Percentiles rank a stretch among this genome's conserved stretches.
Conservation (phyloP, 805 yeast species). For the Lipomyces japonicus region DNA sequence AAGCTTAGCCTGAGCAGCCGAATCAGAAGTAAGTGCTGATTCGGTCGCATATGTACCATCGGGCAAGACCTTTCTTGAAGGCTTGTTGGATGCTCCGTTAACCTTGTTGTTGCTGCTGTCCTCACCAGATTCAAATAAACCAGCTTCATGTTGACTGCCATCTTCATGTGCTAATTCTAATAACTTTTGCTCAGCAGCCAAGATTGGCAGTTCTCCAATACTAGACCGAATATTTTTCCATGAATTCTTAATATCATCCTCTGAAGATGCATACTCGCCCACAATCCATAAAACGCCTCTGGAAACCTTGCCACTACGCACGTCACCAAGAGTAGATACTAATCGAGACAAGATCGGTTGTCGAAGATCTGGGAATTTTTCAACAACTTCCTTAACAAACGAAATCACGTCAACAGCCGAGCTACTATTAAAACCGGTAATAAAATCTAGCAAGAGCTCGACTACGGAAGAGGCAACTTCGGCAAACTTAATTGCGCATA, state of each 20-base stretch:
- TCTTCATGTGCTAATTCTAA: slow-evolving; percentile 40
- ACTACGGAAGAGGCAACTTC: slow-evolving; percentile 92
- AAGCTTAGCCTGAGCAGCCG: slow-evolving; percentile 37
- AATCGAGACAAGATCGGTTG: slow-evolving; percentile 60
- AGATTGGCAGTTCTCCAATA: slow-evolving; percentile 87
- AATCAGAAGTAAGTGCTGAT: slow-evolving; percentile 55
- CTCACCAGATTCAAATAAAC: slow-evolving; percentile 34
- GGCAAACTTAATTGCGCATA: slow-evolving; percentile 78
- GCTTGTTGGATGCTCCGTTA: slow-evolving; percentile 32
- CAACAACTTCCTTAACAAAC: slow-evolving; percentile 93
- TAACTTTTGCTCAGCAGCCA: slow-evolving; percentile 62
- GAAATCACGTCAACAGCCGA: slow-evolving; percentile 86
- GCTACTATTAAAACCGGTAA: slow-evolving; percentile 75
- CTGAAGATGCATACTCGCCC: slow-evolving; percentile 83
- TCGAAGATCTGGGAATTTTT: slow-evolving; percentile 80
- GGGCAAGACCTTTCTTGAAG: slow-evolving; percentile 85
- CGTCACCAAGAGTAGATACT: slow-evolving; percentile 55
- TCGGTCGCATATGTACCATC: slow-evolving; percentile 99
- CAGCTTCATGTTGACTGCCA: slow-evolving; percentile 37
- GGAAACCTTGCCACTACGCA: slow-evolving; percentile 84
- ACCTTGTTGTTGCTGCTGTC: slow-evolving; percentile 38
- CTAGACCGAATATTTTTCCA: slow-evolving; percentile 84
- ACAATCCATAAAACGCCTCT: slow-evolving; percentile 94
- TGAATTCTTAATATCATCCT: slow-evolving; percentile 66
- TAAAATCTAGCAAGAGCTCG: slow-evolving; percentile 77